Evolutionary conservation across 1,139 yeast species (phyloP).

Genomic region (Yamadazyma mexicana): DNA sequence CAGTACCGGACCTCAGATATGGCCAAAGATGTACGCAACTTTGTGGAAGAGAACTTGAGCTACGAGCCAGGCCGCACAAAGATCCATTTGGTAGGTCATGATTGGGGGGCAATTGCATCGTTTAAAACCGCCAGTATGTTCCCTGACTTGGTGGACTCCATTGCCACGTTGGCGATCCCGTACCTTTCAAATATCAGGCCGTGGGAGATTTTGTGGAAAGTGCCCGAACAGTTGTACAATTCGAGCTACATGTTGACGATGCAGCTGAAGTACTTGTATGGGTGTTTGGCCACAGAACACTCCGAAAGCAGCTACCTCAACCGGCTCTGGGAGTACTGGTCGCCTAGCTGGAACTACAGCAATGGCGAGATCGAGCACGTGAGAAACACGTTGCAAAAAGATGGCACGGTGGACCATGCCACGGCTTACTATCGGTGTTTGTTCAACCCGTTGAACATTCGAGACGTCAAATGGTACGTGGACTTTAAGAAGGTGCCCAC

Average conservation of each 20-base stretch:
- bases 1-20: slow-evolving; percentile 28
- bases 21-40: slow-evolving; percentile 37
- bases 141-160: slow-evolving; percentile 38
- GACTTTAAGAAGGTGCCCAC: slow-evolving; percentile 44
- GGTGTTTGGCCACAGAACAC: slow-evolving; percentile 19
- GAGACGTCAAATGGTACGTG: slow-evolving; percentile 27
- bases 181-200: slow-evolving; percentile 28
- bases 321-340: slow-evolving; percentile 41
- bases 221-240: slow-evolving; percentile 37
- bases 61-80: slow-evolving; percentile 24
- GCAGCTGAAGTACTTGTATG: slow-evolving; percentile 33
- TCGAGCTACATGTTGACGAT: slow-evolving; percentile 44
- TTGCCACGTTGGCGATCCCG: slow-evolving; percentile 43
- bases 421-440: slow-evolving; percentile 45
- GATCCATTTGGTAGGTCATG: slow-evolving; percentile 46
- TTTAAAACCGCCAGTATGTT: slow-evolving; percentile 37
- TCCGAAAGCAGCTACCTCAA: slow-evolving; percentile 29
- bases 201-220: slow-evolving; percentile 29
- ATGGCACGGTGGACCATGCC: slow-evolving; percentile 35
- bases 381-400: slow-evolving; percentile 25
- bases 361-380: slow-evolving; percentile 29
- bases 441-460: slow-evolving; percentile 23
- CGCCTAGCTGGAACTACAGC: slow-evolving; percentile 38
- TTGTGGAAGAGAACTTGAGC: slow-evolving; percentile 22
- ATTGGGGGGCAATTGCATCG: slow-evolving; percentile 47